Base-by-base conservation (phyloP, 2,329 filamentous ascomycete genomes). In the Diplodia corticola region DNA sequence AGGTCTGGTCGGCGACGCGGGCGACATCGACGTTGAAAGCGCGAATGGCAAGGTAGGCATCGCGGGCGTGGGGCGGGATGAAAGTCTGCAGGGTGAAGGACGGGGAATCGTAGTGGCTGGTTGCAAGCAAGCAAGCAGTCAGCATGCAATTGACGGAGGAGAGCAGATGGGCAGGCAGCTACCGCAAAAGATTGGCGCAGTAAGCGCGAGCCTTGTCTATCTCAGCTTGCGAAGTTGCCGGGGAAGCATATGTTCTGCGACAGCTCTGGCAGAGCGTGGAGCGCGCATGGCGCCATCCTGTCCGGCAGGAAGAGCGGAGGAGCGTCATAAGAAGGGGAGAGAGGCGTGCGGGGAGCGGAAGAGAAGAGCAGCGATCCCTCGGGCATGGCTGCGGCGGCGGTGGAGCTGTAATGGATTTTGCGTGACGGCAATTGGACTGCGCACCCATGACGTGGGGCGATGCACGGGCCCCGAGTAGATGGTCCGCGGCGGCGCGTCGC, bases 1-100 rank as follows among this genome's bases (percentile, higher is more conserved):
- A 95, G 22, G 95, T 93, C 13, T 91, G 88, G 79, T 98, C 94
- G 66, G 95, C 92, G 69, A 98, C 90, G 66, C 91, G 87, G 51
- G 94, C 91, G 68, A 97, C 86, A 77, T 97, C 94, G 73, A 98
- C 86, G 76, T 99, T 99, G 78, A 99, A 88, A 60, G 93, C 91
- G 69, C 94, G 91, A 67, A 99, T 88, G 67, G 93, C 92, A 71
- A 96, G 86, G 80, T 98, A 97, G 70, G 92, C 90, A 78, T 96
- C 89, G 73, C 88, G 89, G 13, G 90, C 85, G 33, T 89, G 84
- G 3, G 82, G 82, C 1, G 92, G 93, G 68, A 97, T 86, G 79
- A 97, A 97, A 68, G 91, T 89, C 69, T 91, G 89, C 67, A 97
- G 87, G 40, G 95, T 86, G 76, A 92, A 92, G 17, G 95, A 93